Evolutionary conservation across 768 basidiomycete species (phyloP), one percentile per base, ranked within the genome.

Genomic region (Pleurotus ostreatus): DNA sequence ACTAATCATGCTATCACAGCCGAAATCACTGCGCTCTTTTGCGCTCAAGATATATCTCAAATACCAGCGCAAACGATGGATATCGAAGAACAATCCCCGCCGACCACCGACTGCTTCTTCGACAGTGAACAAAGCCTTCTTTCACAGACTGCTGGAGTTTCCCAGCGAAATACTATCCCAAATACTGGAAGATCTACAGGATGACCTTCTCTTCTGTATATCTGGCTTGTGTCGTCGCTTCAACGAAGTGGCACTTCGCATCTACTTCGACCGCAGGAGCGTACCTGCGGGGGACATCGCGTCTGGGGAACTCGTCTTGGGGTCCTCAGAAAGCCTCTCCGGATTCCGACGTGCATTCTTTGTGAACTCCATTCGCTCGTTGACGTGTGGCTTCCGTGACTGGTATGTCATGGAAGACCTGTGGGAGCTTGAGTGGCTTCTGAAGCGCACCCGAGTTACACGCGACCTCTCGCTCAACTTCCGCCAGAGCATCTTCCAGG

Each of bases 31-130:
- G 20, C 39, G 22, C 11, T 20, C 39, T 8, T 34, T 34, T 11
- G 30, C 30, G 34, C 16, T 41, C 51, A 53, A 41, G 23, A 41
- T 39, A 9, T 53, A 53, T 38, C 34, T 53, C 38, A 53, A 53
- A 41, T 53, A 25, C 51, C 39, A 41, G 22, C 51, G 51, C 39
- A 40, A 39, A 39, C 37, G 18, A 41, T 22, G n/a, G 20, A 15
- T 16, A 22, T 40, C 51, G n/a, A 39, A 41, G 39, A 53, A 53
- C 41, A 37, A n/a, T 60, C 57, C 68, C 68, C 8, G 47, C 54
- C 4, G 57, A 5, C 43, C 45, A n/a, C 20, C 13, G 58, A 23
- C 39, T 60, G 63, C 44, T 56, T 58, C 58, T 72, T 74, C 66
- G 69, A 75, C 54, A 66, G 69, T 20, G 23, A 53, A 53, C 51